These are phyloP conservation scores for Castanopsis chinensis DNA, from an alignment of 306 rosid genomes.

Conservation along the genomic window DNA sequence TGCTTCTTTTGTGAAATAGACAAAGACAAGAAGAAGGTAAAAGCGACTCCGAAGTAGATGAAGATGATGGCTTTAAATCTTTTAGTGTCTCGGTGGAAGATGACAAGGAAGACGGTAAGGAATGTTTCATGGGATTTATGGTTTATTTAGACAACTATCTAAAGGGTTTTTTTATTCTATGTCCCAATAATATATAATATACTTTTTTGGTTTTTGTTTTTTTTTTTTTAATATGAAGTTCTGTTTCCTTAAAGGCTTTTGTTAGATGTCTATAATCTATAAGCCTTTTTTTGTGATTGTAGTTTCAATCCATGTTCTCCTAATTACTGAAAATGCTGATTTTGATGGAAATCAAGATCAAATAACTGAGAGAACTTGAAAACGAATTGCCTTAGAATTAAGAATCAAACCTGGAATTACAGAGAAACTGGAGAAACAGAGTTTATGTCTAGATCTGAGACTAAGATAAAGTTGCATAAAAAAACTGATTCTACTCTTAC, in stretches of 20 bases:
- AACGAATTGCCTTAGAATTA: no score
- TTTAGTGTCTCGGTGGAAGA: slow-evolving; percentile 35
- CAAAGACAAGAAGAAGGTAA: slow-evolving; percentile 47
- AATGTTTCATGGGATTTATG: neutral
- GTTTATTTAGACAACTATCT: neutral
- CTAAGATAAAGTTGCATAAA: no score
- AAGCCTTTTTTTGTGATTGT: neutral
- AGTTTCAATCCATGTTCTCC: neutral
- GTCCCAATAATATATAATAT: neutral
- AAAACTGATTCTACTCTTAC: no score
- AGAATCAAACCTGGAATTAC: no score
- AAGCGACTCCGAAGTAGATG: slow-evolving; percentile 39
- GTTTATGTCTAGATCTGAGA: no score
- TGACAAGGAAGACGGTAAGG: slow-evolving; percentile 51
- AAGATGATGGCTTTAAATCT: slow-evolving; percentile 33
- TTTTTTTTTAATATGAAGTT: no score
- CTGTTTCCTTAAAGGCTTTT: neutral
- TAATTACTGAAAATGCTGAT: neutral
- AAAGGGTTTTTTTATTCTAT: slow-evolving; percentile 1
- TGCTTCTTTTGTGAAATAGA: slow-evolving; percentile 35
- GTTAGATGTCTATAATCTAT: neutral
- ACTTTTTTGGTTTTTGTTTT: neutral
- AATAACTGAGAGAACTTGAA: no score
- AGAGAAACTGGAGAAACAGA: no score
- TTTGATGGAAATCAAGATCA: no score